These are phyloP conservation scores for Penicillium sp. DNA, from an alignment of 2,329 filamentous ascomycete species.

Conservation along the genomic window DNA sequence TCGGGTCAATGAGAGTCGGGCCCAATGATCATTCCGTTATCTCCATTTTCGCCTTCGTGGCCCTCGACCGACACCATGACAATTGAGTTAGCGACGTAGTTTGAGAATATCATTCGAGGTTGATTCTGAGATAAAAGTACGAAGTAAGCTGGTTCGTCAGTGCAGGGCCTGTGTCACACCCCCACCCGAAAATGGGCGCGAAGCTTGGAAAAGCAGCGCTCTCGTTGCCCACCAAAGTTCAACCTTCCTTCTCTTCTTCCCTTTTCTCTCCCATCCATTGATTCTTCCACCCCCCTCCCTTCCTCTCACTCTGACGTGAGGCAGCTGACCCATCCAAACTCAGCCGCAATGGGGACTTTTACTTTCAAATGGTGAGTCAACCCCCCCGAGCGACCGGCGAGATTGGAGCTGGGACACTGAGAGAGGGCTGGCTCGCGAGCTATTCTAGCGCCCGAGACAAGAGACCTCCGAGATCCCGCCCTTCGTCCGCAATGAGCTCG, in stretches of 20 bases:
- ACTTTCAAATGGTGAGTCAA: constrained; percentile 42
- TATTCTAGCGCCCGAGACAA: constrained; percentile 6
- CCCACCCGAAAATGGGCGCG: constrained; percentile 3
- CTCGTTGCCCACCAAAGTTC: not conserved
- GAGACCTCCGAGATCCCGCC: constrained; percentile 1
- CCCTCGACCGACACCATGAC: not conserved
- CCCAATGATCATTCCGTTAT: not conserved
- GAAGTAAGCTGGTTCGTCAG: not conserved
- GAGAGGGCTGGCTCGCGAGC: constrained; percentile 4
- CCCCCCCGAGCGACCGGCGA: not conserved
- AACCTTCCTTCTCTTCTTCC: not conserved
- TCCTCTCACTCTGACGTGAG: constrained; percentile 1
- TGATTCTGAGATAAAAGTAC: not conserved
- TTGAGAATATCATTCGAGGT: not conserved
- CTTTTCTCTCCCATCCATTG: constrained; percentile 3
- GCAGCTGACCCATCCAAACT: not conserved
- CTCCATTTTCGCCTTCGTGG: not conserved
- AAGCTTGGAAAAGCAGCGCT: constrained; percentile 3
- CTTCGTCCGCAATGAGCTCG: constrained; percentile 9
- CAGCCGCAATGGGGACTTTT: constrained; percentile 35
- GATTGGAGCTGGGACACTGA: not conserved
- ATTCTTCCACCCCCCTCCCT: constrained; percentile 4
- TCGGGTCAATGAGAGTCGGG: not conserved
- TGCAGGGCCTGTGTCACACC: constrained; percentile 4
- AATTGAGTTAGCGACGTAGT: not conserved